Evolutionary conservation across 192 early-diverging fungal genomes (phyloP), one percentile per base, ranked within the genome.

Genomic region (Phycomyces nitens): DNA sequence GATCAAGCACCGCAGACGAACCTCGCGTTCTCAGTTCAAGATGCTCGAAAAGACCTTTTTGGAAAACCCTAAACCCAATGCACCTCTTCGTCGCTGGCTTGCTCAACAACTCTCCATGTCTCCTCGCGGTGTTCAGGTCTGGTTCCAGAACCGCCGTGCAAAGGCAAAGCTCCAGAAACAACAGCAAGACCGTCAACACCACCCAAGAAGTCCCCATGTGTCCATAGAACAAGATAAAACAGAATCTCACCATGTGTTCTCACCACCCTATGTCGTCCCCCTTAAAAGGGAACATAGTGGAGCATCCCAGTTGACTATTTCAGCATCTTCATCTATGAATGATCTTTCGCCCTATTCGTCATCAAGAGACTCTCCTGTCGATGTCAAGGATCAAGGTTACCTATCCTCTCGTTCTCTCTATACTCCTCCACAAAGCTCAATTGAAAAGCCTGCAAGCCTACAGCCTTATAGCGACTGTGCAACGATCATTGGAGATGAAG

Each of bases 141-240:
- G 90, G 90, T 92, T 92, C 68, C 90, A 92, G 70, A 92, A 92
- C 77, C 77, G 88, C 21, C 83, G 91, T 42, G 91, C 89, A 51
- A 92, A 92, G 72, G 83, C 78, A 62, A 88, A 88, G 62, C 75
- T 83, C 22, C 60, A 29, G 47, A 50, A 43, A 43, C 60, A 50
- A 51, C 60, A 27, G 44, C 50, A 50, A 22, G 47, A 42, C 34
- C 54, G 26, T 34, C 38, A 26, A 16, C 54, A 59, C 47, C 58
- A 34, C 29, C 29, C 7, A 7, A 34, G 29, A 34, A 34, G 29
- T 34, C 2, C 29, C 29, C 29, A 34, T 34, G 29, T 34, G 29
- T 34, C 29, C 29, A 34, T 2, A 34, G 29, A 34, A 7, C 29
- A 34, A 34, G 7, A 7, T 7, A 34, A 34, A 34, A 34, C 0